Base-by-base conservation (phyloP, 225 moss, liverwort and hornwort species). In the Marchantia paleacea region DNA sequence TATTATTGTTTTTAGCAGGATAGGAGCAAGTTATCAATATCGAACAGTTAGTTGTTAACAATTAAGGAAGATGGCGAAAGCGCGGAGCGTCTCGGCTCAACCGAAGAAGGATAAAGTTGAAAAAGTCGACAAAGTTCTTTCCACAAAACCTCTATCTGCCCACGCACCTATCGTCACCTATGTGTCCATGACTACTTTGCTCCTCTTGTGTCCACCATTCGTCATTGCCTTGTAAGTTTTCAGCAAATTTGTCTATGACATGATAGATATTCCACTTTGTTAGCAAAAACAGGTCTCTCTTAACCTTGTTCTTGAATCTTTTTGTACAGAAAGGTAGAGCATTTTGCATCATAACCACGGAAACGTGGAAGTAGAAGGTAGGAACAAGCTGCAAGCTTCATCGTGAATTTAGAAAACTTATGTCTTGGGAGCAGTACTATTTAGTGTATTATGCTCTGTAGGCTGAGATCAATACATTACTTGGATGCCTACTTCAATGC, bases 141-240 rank as follows among this genome's bases (percentile, higher is more conserved):
- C 76, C 62, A 75, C 52, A 19, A 82, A 82, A 55, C 63, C 71
- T 47, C 66, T 57, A 30, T 71, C 71, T 24, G 86, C 78, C 75
- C 96, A 91, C 81, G 90, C 94, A 49, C 72, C 72, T 4, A 9
- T 47, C 5, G 79, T 94, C 3, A 92, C 94, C 11, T 96, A 91
- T 79, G 65, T 90, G 79, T 87, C 88, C 28, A 96, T 96, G 91
- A 25, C 82, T 1, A 83, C 74, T 26, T 61, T 96, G 72, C 91
- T 96, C 69, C 69, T 91, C 73, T 70, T 92, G 30, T 96, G 96
- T 84, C 96, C 94, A 26, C 89, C 90, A 4, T 91, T 94, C 83
- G 94, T 94, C 88, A 79, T 92, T 26, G 93, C 87, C 69, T 61
- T 97, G 96, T 96, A 87, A 64, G 91, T 78, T 55, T 8, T 66